phyloP scores from a whole-genome alignment of 1,284 basidiomycete genomes.

The Cerrena zonata region DNA sequence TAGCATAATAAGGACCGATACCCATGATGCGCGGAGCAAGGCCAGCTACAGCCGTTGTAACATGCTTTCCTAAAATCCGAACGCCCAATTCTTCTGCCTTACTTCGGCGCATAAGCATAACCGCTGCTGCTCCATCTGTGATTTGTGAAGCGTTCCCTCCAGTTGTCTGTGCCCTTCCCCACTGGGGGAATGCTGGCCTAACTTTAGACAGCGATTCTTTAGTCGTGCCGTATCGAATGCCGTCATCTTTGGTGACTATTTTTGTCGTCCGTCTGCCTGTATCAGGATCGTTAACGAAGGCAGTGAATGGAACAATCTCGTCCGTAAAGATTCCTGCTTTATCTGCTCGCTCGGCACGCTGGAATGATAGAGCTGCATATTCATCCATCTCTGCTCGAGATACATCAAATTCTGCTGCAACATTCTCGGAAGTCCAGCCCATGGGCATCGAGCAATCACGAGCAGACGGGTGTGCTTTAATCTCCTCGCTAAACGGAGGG shows the following conservation, averaged over 20 bases:
- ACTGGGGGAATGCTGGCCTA: conserved; percentile 81
- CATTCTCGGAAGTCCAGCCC: conserved; percentile 85
- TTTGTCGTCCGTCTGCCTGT: conserved; percentile 54
- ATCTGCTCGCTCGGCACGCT: conserved; percentile 66
- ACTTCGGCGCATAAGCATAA: conserved; percentile 79
- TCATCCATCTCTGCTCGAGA: conserved; percentile 81
- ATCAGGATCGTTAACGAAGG: conserved; percentile 47
- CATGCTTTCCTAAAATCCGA: conserved; percentile 71
- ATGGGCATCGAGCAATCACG: conserved; percentile 47
- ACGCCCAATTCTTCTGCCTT: conserved; percentile 79
- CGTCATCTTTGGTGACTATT: conserved; percentile 71
- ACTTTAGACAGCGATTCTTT: conserved; percentile 65
- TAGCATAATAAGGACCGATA: conserved; percentile 69
- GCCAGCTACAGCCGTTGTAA: conserved; percentile 71
- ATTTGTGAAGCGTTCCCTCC: conserved; percentile 88
- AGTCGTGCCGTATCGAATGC: conserved; percentile 75
- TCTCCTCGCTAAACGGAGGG: conserved; percentile 50
- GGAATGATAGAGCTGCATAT: conserved; percentile 75
- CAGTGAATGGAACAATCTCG: conserved; percentile 81
- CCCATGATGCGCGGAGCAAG: conserved; percentile 81
- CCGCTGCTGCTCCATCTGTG: conserved; percentile 84
- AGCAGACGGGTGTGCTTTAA: conserved; percentile 22
- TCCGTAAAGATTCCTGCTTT: conserved; percentile 64
- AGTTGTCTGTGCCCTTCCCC: conserved; percentile 73
- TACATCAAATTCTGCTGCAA: conserved; percentile 75